Conservation (phyloP, 345 rosid species). For the Eucalyptus rudis region DNA sequence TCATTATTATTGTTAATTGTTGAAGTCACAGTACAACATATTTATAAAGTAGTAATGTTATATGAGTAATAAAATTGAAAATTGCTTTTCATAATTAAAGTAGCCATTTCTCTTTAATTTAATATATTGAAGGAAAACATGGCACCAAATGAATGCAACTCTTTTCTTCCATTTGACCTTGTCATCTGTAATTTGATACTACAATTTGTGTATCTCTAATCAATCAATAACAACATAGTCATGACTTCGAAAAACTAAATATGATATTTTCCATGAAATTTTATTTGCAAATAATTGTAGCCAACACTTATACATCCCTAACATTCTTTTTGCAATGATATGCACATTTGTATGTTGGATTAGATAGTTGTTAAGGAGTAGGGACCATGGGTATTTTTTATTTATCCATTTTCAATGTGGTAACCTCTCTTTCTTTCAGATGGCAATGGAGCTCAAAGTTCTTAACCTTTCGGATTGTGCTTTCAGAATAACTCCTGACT, state of each 20-base stretch:
- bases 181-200: too few relatives aligned
- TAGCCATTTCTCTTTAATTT: background rate
- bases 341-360: background rate
- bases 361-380: background rate
- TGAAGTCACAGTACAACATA: background rate
- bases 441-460: background rate
- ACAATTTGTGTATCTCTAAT: background rate
- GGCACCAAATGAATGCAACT: background rate
- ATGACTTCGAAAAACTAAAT: background rate
- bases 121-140: background rate
- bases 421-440: background rate
- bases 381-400: background rate
- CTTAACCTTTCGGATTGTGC: background rate
- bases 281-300: background rate
- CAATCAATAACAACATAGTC: fast-evolving
- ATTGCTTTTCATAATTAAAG: background rate
- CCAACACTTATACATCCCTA: background rate
- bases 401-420: too few relatives aligned
- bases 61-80: background rate
- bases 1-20: background rate
- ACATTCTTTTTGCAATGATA: background rate
- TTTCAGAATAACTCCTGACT: background rate
- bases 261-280: too few relatives aligned
- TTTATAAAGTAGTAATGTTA: background rate
- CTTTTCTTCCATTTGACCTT: background rate